Evolutionary conservation across 331 rosid genomes (phyloP).

Genomic region (Rhamnella rubrinervis): DNA sequence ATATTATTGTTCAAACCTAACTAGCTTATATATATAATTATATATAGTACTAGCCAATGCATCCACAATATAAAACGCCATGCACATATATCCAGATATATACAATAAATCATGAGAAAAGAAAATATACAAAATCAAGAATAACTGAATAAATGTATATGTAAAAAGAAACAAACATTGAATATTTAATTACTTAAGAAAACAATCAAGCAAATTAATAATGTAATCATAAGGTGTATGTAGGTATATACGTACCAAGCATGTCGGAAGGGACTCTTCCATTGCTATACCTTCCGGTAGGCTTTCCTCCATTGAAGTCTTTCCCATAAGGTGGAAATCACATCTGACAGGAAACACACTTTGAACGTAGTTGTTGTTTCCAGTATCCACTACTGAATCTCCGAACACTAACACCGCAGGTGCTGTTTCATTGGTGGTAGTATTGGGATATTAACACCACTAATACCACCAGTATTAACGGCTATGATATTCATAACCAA

Average conservation of each 20-base stretch:
- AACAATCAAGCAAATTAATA: background rate
- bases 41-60: too few species aligned
- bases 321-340: slow-evolving; percentile 74
- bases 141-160: too few species aligned
- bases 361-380: slow-evolving; percentile 58
- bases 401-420: slow-evolving; percentile 70
- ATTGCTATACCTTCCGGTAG: slow-evolving; percentile 70
- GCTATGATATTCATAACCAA: background rate
- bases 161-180: too few species aligned
- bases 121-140: too few species aligned
- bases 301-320: slow-evolving; percentile 47
- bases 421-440: slow-evolving; percentile 35
- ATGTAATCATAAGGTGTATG: too few species aligned
- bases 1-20: too few species aligned
- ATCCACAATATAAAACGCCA: too few species aligned
- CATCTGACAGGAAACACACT: slow-evolving; percentile 37
- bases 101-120: too few species aligned
- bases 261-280: slow-evolving; percentile 62
- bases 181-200: too few species aligned
- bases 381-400: slow-evolving; percentile 69
- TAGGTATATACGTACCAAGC: slow-evolving; percentile 29
- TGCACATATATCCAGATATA: too few species aligned
- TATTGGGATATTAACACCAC: background rate
- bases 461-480: background rate
- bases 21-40: too few species aligned